These are phyloP conservation scores for Trichoderma sp. DNA, from an alignment of 2,329 filamentous ascomycete species.

Conservation along the genomic window DNA sequence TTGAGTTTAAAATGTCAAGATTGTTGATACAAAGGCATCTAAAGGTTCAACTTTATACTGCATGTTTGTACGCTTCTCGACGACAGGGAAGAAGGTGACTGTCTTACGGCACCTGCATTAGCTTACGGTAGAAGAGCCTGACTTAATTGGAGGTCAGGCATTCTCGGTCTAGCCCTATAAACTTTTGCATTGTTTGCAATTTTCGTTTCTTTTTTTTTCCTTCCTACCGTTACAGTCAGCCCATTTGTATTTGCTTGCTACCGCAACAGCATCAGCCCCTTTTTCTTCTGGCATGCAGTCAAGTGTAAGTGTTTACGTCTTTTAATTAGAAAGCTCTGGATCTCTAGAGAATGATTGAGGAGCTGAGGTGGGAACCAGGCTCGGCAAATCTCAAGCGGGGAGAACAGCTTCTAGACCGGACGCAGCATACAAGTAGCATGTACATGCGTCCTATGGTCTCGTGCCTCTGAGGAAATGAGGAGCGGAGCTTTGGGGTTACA, in stretches of 20 bases:
- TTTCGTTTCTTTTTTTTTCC: not conserved
- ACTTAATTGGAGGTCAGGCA: not conserved
- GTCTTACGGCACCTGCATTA: not conserved
- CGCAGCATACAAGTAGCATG: not conserved
- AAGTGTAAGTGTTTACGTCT: not conserved
- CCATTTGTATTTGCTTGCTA: conserved; percentile 1
- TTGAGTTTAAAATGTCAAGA: not conserved
- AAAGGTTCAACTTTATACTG: not conserved
- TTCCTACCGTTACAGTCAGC: not conserved
- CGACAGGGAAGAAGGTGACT: not conserved
- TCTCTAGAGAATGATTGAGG: not conserved
- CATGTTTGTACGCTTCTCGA: not conserved
- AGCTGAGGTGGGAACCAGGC: not conserved
- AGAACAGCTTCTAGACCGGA: not conserved
- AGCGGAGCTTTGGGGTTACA: not conserved
- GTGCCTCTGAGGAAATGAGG: not conserved
- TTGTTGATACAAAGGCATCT: not conserved
- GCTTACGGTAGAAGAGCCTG: not conserved
- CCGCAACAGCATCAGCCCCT: not conserved
- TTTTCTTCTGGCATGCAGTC: not conserved
- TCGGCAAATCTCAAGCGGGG: not conserved
- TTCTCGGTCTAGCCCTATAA: not conserved
- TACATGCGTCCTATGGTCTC: not conserved
- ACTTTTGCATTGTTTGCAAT: not conserved
- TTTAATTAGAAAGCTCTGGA: not conserved